phyloP scores from a whole-genome alignment of 2,329 filamentous ascomycete genomes.

The Aspergillus caelatus region DNA sequence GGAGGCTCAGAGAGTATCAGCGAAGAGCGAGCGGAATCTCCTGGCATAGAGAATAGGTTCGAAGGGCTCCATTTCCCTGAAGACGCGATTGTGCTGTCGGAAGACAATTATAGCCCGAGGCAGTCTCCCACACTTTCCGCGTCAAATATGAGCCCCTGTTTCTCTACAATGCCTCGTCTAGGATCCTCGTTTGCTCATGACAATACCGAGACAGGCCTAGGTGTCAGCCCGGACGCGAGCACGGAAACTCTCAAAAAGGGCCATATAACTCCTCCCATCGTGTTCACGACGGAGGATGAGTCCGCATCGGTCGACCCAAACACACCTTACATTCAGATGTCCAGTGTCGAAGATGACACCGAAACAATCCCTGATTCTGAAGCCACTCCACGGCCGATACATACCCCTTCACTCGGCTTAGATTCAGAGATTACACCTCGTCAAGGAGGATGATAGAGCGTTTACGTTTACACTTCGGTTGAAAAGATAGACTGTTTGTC shows the following conservation, averaged over 20 bases:
- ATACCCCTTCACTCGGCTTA: slow-evolving; percentile 30
- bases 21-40: slow-evolving; percentile 28
- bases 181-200: slow-evolving; percentile 17
- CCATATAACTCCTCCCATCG: slow-evolving; percentile 35
- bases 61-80: slow-evolving; percentile 39
- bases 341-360: slow-evolving; percentile 21
- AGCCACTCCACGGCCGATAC: slow-evolving; percentile 36
- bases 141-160: slow-evolving; percentile 14
- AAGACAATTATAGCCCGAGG: slow-evolving; percentile 31
- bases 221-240: slow-evolving; percentile 8
- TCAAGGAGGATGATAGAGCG: slow-evolving; percentile 26
- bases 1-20: slow-evolving; percentile 24
- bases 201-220: slow-evolving; percentile 8
- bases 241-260: slow-evolving; percentile 23
- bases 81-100: slow-evolving; percentile 33
- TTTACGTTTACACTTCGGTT: slow-evolving; percentile 8
- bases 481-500: slow-evolving; percentile 6
- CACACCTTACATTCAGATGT: slow-evolving; percentile 26
- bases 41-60: slow-evolving; percentile 35
- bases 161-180: slow-evolving; percentile 7
- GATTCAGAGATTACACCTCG: slow-evolving; percentile 33
- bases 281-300: slow-evolving; percentile 15
- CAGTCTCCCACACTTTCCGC: slow-evolving; percentile 22
- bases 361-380: slow-evolving; percentile 33
- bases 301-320: slow-evolving; percentile 14